A percentile compares a stretch with the other conserved stretches of the same genome.
phyloP scores from a whole-genome alignment of 2,329 filamentous ascomycete genomes.

The Claviceps spartinae region DNA sequence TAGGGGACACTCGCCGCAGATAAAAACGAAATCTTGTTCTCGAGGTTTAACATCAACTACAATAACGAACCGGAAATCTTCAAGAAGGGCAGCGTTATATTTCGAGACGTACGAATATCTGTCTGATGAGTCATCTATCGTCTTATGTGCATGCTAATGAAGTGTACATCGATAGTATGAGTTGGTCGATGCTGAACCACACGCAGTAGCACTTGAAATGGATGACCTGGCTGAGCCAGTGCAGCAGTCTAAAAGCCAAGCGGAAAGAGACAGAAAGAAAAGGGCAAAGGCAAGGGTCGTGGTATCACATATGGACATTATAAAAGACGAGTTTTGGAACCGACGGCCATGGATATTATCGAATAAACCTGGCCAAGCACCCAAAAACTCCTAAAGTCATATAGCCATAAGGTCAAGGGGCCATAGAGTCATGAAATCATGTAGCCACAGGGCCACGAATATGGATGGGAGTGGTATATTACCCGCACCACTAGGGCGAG shows the following conservation, averaged over 20 bases:
- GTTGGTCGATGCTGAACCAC: constrained; percentile 44
- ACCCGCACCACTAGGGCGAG: too few species aligned
- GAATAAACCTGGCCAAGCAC: constrained; percentile 57
- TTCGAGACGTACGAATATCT: constrained; percentile 51
- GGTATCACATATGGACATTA: constrained; percentile 82
- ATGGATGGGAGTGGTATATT: too few species aligned
- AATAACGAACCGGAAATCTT: constrained; percentile 91
- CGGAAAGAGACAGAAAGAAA: constrained; percentile 70
- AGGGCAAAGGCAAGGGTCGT: constrained; percentile 68
- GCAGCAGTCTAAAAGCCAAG: constrained; percentile 61
- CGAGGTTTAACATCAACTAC: constrained; percentile 84
- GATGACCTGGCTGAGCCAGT: constrained; percentile 38
- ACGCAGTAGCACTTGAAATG: constrained; percentile 31
- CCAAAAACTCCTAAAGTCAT: constrained; percentile 37
- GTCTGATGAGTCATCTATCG: not conserved
- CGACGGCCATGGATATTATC: constrained; percentile 71
- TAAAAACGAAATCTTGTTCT: constrained; percentile 94
- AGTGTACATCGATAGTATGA: constrained; percentile 44
- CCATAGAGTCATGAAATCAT: too few species aligned
- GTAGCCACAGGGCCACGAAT: too few species aligned
- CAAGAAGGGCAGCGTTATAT: constrained; percentile 85
- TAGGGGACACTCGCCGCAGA: constrained; percentile 73
- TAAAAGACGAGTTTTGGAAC: constrained; percentile 91
- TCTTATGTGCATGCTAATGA: not conserved
- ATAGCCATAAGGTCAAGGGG: not conserved